Conservation (phyloP, 352 stramenopile genomes). For the Globisporangium abappressorium region DNA sequence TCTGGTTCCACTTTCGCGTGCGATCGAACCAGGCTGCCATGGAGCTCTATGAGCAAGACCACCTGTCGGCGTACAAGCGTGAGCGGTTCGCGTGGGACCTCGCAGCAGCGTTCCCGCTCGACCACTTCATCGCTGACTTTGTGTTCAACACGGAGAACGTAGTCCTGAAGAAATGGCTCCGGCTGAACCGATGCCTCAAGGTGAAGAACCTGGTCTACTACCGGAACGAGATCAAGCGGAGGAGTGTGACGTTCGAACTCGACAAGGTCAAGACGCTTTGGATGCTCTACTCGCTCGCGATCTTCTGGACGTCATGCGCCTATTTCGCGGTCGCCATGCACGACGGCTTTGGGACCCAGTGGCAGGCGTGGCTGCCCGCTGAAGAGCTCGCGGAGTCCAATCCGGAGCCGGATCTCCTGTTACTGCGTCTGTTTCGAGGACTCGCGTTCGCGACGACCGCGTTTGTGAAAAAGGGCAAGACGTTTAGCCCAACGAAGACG, state of each 20-base stretch:
- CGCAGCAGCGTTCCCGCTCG: conserved; percentile 42
- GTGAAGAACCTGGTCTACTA: conserved; percentile 53
- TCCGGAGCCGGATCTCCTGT: conserved; percentile 25
- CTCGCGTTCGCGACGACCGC: conserved; percentile 50
- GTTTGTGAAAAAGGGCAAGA: conserved; percentile 61
- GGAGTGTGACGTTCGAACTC: conserved; percentile 54
- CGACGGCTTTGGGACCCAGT: conserved; percentile 46
- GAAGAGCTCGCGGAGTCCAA: conserved; percentile 25
- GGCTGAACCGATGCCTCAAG: conserved; percentile 59
- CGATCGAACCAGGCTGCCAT: conserved; percentile 42
- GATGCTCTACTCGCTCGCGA: conserved; percentile 51
- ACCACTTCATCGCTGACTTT: conserved; percentile 37
- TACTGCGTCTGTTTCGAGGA: conserved; percentile 44
- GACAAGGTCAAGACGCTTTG: conserved; percentile 54
- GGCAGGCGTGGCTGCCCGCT: conserved; percentile 52
- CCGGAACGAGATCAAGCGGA: conserved; percentile 56
- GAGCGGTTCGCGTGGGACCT: conserved; percentile 44
- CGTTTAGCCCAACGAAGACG: conserved; percentile 38
- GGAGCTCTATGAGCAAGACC: conserved; percentile 63
- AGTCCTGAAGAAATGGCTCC: conserved; percentile 29
- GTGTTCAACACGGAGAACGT: neutral
- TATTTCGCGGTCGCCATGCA: conserved; percentile 62
- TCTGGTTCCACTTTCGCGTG: conserved; percentile 67
- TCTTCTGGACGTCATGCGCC: conserved; percentile 64
- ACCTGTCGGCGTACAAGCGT: conserved; percentile 49